Evolutionary conservation across 1,284 basidiomycete genomes (phyloP), one percentile per base, ranked within the genome.

Genomic region (Cryptococcus jaspeensis): DNA sequence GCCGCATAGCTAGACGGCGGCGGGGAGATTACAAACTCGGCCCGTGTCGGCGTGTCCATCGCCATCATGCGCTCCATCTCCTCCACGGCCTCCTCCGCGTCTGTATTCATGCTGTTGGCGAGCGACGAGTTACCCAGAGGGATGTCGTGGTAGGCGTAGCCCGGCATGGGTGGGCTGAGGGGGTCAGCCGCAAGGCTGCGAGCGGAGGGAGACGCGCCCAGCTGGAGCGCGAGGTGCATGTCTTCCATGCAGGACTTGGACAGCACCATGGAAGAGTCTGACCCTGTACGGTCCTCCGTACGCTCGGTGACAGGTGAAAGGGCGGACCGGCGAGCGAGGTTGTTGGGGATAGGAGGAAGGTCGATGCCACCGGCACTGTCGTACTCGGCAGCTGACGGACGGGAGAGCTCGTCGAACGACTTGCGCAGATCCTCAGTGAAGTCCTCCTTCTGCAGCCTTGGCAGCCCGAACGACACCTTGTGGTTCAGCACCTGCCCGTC

Each of bases 61-160:
- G 60, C 64, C 57, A 73, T 58, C 32, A 73, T 64, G 18, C 53
- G 46, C 48, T 73, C 71, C 71, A 73, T 73, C 61, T 71, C 70
- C 45, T 67, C 63, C 8, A 61, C 47, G n/a, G 44, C 61, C 13
- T 64, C 64, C 28, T 58, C 60, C 22, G 36, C 48, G 16, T 49
- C 44, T n/a, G 52, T 46, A 20, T 42, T 49, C 16, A 55, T 32
- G 16, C 22, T 35, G 16, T 42, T 42, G 15, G 41, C 44, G 22
- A 36, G 13, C 11, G 37, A 50, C 28, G 23, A 22, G 9, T 44
- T n/a, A 39, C 39, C 47, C 40, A 23, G 35, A 5, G 25, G 20
- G 16, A n/a, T 35, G 22, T 53, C 35, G 28, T 32, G 18, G 15
- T 18, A 28, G 15, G 8, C 35, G 22, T 44, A 15, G 25, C 23